Evolutionary conservation across 2,329 filamentous ascomycete genomes (phyloP).

Genomic region (Thielaviopsis ethacetica): DNA sequence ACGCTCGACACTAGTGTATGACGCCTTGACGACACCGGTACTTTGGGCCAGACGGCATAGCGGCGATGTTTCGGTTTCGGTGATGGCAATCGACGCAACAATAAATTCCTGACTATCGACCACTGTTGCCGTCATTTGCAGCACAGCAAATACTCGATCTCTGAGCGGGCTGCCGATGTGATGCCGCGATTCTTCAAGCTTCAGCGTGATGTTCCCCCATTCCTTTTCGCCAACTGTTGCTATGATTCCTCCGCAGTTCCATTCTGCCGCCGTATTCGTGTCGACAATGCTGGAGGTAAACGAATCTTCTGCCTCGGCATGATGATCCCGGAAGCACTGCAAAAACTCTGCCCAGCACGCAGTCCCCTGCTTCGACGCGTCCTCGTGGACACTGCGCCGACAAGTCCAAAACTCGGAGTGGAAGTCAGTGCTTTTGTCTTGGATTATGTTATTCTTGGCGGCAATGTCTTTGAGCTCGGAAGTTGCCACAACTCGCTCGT

Average conservation of each 20-base stretch:
- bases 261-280: conserved; percentile 19
- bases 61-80: conserved; percentile 22
- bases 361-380: conserved; percentile 32
- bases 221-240: conserved; percentile 21
- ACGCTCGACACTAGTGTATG: conserved; percentile 50
- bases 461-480: conserved; percentile 26
- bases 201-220: conserved; percentile 33
- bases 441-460: conserved; percentile 18
- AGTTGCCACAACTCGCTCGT: conserved; percentile 31
- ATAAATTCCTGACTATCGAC: conserved; percentile 31
- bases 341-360: conserved; percentile 50
- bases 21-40: conserved; percentile 35
- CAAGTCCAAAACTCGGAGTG: conserved; percentile 44
- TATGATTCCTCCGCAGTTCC: conserved; percentile 28
- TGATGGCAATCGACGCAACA: conserved; percentile 39
- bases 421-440: conserved; percentile 12
- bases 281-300: conserved; percentile 25
- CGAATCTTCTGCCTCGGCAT: conserved; percentile 24
- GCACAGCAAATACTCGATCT: conserved; percentile 48
- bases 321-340: conserved; percentile 35
- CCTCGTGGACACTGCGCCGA: conserved; percentile 43
- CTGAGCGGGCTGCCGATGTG: conserved; percentile 41
- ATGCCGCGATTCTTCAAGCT: conserved; percentile 50
- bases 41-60: conserved; percentile 49
- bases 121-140: conserved; percentile 36